phyloP scores from a whole-genome alignment of 768 basidiomycete genomes.

The Lepiota brunneoincarnata region DNA sequence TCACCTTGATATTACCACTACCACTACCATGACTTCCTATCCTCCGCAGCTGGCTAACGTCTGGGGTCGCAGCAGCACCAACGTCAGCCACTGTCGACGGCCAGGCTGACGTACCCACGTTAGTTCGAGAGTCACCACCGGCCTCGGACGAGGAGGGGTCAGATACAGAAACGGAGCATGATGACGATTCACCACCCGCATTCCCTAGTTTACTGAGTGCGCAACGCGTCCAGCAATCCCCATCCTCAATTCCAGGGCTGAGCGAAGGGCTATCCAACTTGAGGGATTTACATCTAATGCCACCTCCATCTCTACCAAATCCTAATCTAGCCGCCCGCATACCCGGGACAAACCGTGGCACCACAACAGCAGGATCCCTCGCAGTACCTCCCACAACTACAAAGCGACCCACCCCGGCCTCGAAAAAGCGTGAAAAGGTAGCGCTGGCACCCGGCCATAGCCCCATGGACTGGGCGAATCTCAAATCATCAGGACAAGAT shows the following conservation, averaged over 20 bases:
- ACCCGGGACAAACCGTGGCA: constrained; percentile 31
- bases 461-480: constrained; percentile 89
- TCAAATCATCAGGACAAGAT: constrained; percentile 80
- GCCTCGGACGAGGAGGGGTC: constrained; percentile 39
- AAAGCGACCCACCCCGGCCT: constrained; percentile 48
- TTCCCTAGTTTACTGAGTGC: constrained; percentile 75
- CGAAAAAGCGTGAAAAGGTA: constrained; percentile 73
- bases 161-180: constrained; percentile 31
- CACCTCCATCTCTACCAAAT: constrained; percentile 43
- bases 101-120: constrained; percentile 28
- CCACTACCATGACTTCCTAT: constrained; percentile 51
- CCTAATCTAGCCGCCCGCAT: constrained; percentile 34
- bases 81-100: constrained; percentile 13
- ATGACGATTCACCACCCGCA: constrained; percentile 64
- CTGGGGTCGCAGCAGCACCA: constrained; percentile 29
- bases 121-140: constrained; percentile 37
- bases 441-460: constrained; percentile 89
- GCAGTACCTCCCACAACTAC: constrained; percentile 63
- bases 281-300: constrained; percentile 52
- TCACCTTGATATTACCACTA: constrained; percentile 10
- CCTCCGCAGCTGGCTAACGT: constrained; percentile 55
- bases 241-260: background rate
- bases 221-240: constrained; percentile 50
- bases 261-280: constrained; percentile 25
- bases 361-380: constrained; percentile 38